These are phyloP conservation scores for Gnomoniopsis smithogilvyi DNA, from an alignment of 2,329 filamentous ascomycete genomes.

Conservation along the genomic window DNA sequence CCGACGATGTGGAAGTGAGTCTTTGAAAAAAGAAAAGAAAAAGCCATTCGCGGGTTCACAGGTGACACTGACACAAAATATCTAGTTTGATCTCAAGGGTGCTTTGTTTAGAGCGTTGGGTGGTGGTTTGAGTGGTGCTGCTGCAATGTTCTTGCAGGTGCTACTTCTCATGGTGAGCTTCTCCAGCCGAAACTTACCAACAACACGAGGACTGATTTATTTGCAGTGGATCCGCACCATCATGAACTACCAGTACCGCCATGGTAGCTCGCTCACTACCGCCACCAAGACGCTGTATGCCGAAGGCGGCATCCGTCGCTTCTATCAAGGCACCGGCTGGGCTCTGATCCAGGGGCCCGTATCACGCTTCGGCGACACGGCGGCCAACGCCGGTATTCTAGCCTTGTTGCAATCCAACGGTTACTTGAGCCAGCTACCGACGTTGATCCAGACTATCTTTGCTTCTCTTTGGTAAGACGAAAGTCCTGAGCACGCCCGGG, in stretches of 20 bases:
- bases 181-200: too few species aligned
- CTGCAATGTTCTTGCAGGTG: slow-evolving; percentile 46
- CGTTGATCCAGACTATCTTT: slow-evolving; percentile 42
- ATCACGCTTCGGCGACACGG: slow-evolving; percentile 45
- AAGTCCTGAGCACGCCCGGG: too few species aligned
- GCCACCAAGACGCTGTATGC: slow-evolving; percentile 38
- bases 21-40: too few species aligned
- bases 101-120: slow-evolving; percentile 43
- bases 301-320: slow-evolving; percentile 39
- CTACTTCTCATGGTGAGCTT: slow-evolving; percentile 41
- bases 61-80: neutral
- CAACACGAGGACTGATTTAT: neutral
- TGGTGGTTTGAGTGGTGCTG: slow-evolving; percentile 43
- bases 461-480: slow-evolving; percentile 38
- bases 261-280: slow-evolving; percentile 37
- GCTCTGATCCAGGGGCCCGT: slow-evolving; percentile 44
- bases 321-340: slow-evolving; percentile 43
- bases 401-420: slow-evolving; percentile 44
- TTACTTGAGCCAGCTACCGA: slow-evolving; percentile 39
- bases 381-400: slow-evolving; percentile 47
- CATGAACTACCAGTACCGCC: slow-evolving; percentile 51
- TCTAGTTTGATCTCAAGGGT: slow-evolving; percentile 40
- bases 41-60: too few species aligned
- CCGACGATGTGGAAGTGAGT: slow-evolving; percentile 36
- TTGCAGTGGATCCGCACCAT: slow-evolving; percentile 43